Conservation (phyloP, 139 green algal species). For the Chlamydomonas sp. region DNA sequence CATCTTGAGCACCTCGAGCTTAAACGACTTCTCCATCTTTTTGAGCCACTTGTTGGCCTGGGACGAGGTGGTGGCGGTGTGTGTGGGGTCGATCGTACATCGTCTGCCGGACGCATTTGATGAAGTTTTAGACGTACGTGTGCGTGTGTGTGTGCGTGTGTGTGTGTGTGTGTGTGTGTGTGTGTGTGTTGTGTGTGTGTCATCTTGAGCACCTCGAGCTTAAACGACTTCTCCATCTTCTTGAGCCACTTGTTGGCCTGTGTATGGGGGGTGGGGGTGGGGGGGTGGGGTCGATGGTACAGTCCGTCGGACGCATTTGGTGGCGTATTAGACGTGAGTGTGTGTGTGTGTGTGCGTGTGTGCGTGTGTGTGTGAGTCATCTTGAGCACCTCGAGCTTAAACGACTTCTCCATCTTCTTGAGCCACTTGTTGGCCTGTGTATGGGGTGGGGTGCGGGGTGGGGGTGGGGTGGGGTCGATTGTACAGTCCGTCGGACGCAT, state of each 20-base stretch:
- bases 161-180: neutral
- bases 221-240: slow-evolving; percentile 25
- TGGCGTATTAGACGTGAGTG: too few species aligned
- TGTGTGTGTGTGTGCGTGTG: too few species aligned
- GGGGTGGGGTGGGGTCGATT: too few species aligned
- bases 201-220: slow-evolving; percentile 56
- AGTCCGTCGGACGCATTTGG: too few species aligned
- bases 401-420: slow-evolving; percentile 54
- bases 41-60: slow-evolving; percentile 81
- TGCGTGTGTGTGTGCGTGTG: neutral
- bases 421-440: slow-evolving; percentile 79
- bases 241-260: slow-evolving; percentile 66
- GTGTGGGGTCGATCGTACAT: too few species aligned
- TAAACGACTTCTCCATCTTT: slow-evolving; percentile 45
- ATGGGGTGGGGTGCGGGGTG: too few species aligned
- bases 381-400: slow-evolving; percentile 36
- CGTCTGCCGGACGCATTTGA: too few species aligned
- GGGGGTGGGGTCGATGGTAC: too few species aligned
- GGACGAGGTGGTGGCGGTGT: neutral
- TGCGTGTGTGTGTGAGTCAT: too few species aligned
- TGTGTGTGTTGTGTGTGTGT: slow-evolving; percentile 41
- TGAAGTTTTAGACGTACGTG: too few species aligned
- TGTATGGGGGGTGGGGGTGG: neutral
- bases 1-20: slow-evolving; percentile 39
- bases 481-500: too few species aligned